A percentile compares a stretch with the other conserved stretches of the same genome.
Evolutionary conservation across 345 rosid species (phyloP).

Genomic region (Lumnitzera littorea): DNA sequence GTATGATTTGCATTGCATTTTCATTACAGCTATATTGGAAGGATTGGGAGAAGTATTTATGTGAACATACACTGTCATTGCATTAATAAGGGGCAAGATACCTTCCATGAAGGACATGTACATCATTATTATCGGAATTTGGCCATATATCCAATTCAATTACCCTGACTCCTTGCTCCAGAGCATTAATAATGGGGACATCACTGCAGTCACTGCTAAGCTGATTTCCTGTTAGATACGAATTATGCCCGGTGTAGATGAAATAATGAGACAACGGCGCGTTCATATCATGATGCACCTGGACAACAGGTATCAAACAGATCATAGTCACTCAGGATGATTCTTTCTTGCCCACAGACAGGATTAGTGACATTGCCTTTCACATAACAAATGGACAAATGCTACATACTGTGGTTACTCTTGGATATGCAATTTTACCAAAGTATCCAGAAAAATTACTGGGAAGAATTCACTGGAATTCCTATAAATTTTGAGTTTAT

Average conservation of each 20-base stretch:
- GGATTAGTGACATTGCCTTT: too few relatives aligned
- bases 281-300: conserved; percentile 75
- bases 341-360: neutral
- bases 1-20: too few relatives aligned
- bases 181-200: conserved; percentile 55
- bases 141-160: conserved; percentile 93
- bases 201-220: conserved; percentile 56
- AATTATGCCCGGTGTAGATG: conserved; percentile 80
- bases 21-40: too few relatives aligned
- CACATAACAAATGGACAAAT: too few relatives aligned
- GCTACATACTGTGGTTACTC: too few relatives aligned
- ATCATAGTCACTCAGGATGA: too few relatives aligned
- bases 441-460: too few relatives aligned
- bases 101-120: conserved; percentile 81
- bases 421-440: too few relatives aligned
- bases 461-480: too few relatives aligned
- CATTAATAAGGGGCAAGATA: conserved; percentile 9
- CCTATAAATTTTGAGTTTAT: too few relatives aligned
- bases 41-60: too few relatives aligned
- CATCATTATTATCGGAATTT: conserved; percentile 32
- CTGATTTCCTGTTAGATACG: conserved; percentile 80
- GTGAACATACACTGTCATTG: too few relatives aligned
- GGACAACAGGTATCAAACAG: neutral
- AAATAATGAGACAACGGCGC: conserved; percentile 70
- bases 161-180: conserved; percentile 56